phyloP scores from a whole-genome alignment of 129 eudicot genomes.

The Arctium lappa region DNA sequence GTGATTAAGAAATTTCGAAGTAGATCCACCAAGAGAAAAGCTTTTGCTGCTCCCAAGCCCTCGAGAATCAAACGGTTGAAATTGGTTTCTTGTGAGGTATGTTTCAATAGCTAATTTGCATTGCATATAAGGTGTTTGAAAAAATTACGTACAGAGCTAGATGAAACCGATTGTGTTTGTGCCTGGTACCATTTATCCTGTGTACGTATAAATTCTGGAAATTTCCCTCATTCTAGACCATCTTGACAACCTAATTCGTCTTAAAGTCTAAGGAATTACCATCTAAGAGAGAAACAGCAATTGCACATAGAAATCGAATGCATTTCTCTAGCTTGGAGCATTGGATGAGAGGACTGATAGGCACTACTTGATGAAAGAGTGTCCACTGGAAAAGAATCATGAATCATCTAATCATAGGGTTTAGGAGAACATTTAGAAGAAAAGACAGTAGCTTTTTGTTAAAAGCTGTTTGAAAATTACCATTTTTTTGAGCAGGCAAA shows the following conservation, averaged over 20 bases:
- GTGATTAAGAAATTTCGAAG: slow-evolving; percentile 13
- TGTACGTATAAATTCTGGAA: neutral
- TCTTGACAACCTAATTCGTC: no score
- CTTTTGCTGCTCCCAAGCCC: neutral
- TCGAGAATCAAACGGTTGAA: slow-evolving; percentile 4
- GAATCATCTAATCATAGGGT: neutral
- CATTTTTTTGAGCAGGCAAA: neutral
- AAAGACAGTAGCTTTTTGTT: neutral
- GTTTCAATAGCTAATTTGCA: neutral
- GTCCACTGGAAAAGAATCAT: neutral
- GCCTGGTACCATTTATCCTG: neutral
- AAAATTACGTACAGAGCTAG: neutral
- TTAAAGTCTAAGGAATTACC: neutral
- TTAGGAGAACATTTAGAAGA: neutral
- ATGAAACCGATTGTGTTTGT: neutral
- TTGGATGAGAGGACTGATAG: neutral
- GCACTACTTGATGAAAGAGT: neutral
- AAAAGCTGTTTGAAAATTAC: neutral
- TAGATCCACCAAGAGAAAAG: slow-evolving; percentile 10
- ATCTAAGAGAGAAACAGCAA: neutral
- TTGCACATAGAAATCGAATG: neutral
- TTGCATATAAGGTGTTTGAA: slow-evolving; percentile 15
- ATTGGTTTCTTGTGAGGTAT: slow-evolving; percentile 21
- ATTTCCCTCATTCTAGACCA: no score
- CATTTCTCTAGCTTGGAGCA: neutral